Evolutionary conservation across 2,329 filamentous ascomycete genomes (phyloP), one percentile per base, ranked within the genome.

Genomic region (Phyllosticta citribraziliensis): DNA sequence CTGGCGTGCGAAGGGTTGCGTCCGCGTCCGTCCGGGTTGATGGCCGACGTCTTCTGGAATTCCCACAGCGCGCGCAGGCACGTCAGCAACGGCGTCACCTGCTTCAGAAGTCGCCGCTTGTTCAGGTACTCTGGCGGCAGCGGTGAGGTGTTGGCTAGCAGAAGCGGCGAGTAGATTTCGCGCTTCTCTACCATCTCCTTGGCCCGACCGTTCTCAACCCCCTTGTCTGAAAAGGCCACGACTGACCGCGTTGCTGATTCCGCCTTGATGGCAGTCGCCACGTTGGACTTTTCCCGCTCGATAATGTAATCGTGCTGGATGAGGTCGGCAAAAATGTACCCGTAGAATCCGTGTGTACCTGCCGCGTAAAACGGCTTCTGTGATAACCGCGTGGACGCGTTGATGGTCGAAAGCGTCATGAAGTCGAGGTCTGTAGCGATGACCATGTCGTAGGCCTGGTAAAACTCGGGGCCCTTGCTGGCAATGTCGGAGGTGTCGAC

Each of bases 241-340:
- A 97, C 82, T 66, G 83, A 85, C 59, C 93, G 84, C 5, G 93
- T 97, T 25, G 85, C 80, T 1, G 89, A 88, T 72, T 99, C 94
- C 4, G 82, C 76, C 0, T 85, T 87, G 3, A 75, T 67, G 8
- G 66, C 61, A 0, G 82, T 79, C 20, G 83, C 71, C 12, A 89
- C 78, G 70, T 97, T 97, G 62, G 88, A 86, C 65, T 88, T 86
- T 64, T 90, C 85, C 62, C 94, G 87, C 77, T 96, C 87, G 64
- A 99, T 87, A 63, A 94, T 85, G 70, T 91, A 99, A 68, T 92
- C 87, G 73, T 99, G 94, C 68, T 87, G 83, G 67, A 96, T 91
- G 22, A 99, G 82, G 73, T 99, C 94, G 62, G 89, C 88, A 73
- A 99, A 99, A 66, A 96, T 88, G 77, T 90, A 99, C 61, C 94